phyloP scores from a whole-genome alignment of 176 grass and related monocot species.

The Otatea glauca region DNA sequence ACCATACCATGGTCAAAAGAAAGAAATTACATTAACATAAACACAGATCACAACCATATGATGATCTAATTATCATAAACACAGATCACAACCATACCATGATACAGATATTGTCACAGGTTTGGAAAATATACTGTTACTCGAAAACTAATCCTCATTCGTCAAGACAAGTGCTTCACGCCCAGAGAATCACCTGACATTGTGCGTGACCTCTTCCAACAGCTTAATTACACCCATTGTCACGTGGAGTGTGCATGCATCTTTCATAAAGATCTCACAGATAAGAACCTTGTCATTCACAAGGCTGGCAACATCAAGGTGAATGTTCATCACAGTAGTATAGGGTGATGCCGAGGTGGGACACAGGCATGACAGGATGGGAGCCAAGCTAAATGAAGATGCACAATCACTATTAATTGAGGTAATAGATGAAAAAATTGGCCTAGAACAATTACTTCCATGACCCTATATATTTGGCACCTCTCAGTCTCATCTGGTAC shows the following conservation, averaged over 20 bases:
- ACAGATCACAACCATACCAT: too few relatives aligned
- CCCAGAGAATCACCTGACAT: background rate
- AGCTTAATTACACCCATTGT: background rate
- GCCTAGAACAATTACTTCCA: background rate
- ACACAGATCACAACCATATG: too few relatives aligned
- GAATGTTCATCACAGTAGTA: background rate
- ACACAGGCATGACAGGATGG: background rate
- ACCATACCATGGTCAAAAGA: too few relatives aligned
- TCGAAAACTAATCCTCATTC: background rate
- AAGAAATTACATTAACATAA: too few relatives aligned
- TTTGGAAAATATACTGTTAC: constrained; percentile 1
- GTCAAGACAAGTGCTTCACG: background rate
- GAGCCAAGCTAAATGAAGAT: background rate
- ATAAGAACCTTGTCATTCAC: background rate
- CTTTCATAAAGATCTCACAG: background rate
- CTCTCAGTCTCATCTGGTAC: background rate
- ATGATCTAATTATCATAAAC: too few relatives aligned
- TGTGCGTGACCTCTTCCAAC: background rate
- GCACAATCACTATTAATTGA: background rate
- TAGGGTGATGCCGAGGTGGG: background rate
- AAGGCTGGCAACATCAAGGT: background rate
- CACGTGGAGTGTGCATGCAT: background rate
- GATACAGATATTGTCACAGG: background rate
- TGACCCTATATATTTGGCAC: background rate
- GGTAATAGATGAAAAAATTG: background rate